phyloP scores from a whole-genome alignment of 2,329 filamentous ascomycete species.

The Penicillium occitanis region DNA sequence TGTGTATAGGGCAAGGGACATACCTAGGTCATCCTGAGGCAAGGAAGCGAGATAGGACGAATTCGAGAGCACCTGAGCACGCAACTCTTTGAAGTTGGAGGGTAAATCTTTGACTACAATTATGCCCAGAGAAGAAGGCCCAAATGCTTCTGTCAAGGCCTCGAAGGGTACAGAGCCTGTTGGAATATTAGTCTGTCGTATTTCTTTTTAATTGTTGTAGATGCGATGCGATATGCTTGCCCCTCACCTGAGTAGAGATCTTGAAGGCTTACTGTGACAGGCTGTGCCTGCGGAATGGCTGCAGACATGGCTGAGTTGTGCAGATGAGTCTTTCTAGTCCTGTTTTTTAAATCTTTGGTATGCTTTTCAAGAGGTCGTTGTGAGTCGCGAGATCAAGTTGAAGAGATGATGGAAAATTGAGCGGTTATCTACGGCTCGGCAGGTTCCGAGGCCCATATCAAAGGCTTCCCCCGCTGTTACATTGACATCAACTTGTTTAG shows the following conservation, averaged over 20 bases:
- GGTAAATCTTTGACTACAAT: constrained; percentile 89
- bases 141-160: constrained; percentile 68
- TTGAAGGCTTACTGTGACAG: constrained; percentile 51
- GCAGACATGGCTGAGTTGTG: background rate
- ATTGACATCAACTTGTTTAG: background rate
- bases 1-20: background rate
- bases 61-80: constrained; percentile 75
- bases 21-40: constrained; percentile 68
- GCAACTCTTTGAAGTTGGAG: constrained; percentile 66
- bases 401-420: background rate
- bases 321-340: too few relatives aligned
- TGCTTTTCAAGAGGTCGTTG: background rate
- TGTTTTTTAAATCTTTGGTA: background rate
- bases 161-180: constrained; percentile 45
- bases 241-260: constrained; percentile 49
- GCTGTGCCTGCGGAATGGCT: constrained; percentile 32
- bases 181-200: background rate
- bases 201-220: background rate
- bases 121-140: constrained; percentile 85
- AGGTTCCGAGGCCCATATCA: background rate
- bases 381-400: background rate
- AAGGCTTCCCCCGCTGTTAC: background rate
- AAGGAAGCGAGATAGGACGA: constrained; percentile 86
- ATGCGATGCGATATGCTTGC: background rate
- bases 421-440: constrained; percentile 19